Evolutionary conservation across 2,329 filamentous ascomycete genomes (phyloP).

Genomic region (Moelleriella libera): DNA sequence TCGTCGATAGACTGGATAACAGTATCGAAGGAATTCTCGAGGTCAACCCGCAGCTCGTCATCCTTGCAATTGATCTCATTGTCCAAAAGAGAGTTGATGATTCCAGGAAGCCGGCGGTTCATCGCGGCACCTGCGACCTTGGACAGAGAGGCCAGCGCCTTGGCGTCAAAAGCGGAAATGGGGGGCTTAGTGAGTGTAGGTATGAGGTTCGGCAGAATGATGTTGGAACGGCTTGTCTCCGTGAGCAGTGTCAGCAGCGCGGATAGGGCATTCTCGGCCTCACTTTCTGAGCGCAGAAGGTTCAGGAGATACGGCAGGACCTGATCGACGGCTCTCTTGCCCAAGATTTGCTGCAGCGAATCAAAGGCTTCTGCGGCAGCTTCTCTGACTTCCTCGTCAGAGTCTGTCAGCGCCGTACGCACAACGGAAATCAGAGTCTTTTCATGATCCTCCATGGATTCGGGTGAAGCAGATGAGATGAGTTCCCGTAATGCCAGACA

Average conservation of each 20-base stretch:
- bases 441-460: constrained; percentile 86
- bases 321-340: constrained; percentile 89
- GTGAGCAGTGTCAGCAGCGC: constrained; percentile 89
- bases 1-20: constrained; percentile 90
- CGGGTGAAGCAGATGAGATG: constrained; percentile 74
- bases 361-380: constrained; percentile 96
- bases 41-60: constrained; percentile 55
- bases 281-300: constrained; percentile 70
- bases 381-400: constrained; percentile 79
- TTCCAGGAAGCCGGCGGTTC: constrained; percentile 76
- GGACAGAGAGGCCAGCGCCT: constrained; percentile 81
- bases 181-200: constrained; percentile 83
- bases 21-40: constrained; percentile 72
- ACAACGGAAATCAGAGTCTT: constrained; percentile 91
- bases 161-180: constrained; percentile 89
- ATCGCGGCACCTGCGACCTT: constrained; percentile 83
- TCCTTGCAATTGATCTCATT: constrained; percentile 71
- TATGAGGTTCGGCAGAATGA: constrained; percentile 90
- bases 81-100: constrained; percentile 89
- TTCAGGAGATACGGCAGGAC: constrained; percentile 86
- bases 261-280: constrained; percentile 83
- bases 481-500: constrained; percentile 92
- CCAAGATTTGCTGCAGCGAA: constrained; percentile 80
- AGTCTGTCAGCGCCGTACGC: constrained; percentile 80
- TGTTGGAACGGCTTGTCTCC: constrained; percentile 84